Evolutionary conservation across 1,284 basidiomycete genomes (phyloP).

Genomic region (Caloboletus firmus): DNA sequence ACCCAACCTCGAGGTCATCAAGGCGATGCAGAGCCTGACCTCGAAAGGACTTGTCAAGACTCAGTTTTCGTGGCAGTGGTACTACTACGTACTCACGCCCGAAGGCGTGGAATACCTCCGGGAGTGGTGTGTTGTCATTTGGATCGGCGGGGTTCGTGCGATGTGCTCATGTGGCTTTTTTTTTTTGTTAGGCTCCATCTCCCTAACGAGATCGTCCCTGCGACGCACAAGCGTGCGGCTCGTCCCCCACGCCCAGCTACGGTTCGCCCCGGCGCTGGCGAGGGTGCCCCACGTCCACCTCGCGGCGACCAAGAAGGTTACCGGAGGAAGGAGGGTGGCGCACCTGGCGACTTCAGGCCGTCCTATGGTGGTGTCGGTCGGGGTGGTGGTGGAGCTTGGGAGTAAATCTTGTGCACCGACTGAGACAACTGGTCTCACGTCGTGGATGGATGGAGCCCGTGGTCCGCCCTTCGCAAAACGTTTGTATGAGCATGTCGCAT

Average conservation of each 20-base stretch:
- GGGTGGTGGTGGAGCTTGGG: conserved; percentile 58
- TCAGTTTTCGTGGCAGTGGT: conserved; percentile 95
- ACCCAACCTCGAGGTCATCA: conserved; percentile 98
- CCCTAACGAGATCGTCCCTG: conserved; percentile 89
- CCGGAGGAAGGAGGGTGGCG: conserved; percentile 82
- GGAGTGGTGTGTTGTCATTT: conserved; percentile 65
- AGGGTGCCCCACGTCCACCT: conserved; percentile 81
- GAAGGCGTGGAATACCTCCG: conserved; percentile 95
- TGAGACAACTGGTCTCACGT: not conserved
- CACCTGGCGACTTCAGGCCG: conserved; percentile 80
- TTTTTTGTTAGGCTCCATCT: conserved; percentile 74
- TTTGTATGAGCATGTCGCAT: conserved; percentile 42
- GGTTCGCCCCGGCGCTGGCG: conserved; percentile 64
- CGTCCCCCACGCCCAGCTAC: conserved; percentile 73
- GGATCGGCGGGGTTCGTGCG: not conserved
- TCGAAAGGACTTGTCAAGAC: conserved; percentile 97
- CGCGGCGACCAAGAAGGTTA: conserved; percentile 90
- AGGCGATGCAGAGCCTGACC: conserved; percentile 97
- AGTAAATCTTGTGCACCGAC: conserved; percentile 35
- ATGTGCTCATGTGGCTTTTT: not conserved
- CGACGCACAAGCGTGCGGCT: conserved; percentile 92
- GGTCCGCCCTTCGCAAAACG: conserved; percentile 33
- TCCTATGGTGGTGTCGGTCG: conserved; percentile 86
- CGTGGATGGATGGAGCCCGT: conserved; percentile 2
- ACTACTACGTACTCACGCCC: conserved; percentile 92